A percentile compares a stretch with the other conserved stretches of the same genome.
Conservation (phyloP, 2,329 filamentous ascomycete species). For the Botryotinia globosa region DNA sequence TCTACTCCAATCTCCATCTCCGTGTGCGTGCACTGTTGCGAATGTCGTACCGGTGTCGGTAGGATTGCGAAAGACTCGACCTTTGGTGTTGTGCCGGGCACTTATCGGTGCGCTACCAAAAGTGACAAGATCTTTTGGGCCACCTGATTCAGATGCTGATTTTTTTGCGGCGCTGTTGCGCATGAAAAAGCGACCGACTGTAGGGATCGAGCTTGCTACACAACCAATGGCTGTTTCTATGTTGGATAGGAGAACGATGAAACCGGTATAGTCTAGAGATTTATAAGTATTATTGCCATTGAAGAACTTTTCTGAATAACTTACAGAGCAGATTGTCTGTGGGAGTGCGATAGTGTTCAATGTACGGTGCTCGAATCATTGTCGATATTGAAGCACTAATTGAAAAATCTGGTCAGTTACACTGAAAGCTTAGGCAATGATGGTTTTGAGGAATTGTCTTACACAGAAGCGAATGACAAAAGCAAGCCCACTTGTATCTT, state of each 20-base stretch:
- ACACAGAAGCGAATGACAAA: conserved; percentile 24
- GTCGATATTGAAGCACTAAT: conserved; percentile 15
- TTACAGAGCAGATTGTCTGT: conserved; percentile 32
- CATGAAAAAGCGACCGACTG: conserved; percentile 13
- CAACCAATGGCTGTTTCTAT: conserved; percentile 20
- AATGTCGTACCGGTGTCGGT: conserved; percentile 18
- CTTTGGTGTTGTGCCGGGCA: neutral
- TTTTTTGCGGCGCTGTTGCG: neutral
- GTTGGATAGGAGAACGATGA: conserved; percentile 17
- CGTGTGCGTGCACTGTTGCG: conserved; percentile 11
- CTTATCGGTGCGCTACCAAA: conserved; percentile 9
- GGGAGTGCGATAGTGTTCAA: neutral
- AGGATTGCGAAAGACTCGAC: conserved; percentile 18
- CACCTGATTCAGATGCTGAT: neutral
- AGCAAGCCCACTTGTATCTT: conserved; percentile 34
- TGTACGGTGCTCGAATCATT: conserved; percentile 15
- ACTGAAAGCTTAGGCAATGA: neutral
- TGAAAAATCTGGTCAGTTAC: neutral
- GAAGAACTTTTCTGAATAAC: conserved; percentile 8
- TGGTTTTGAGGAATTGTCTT: neutral
- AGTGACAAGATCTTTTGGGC: neutral
- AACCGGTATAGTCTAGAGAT: conserved; percentile 10
- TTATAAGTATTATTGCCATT: neutral
- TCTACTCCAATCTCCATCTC: conserved; percentile 21
- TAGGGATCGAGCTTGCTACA: conserved; percentile 15